phyloP scores from a whole-genome alignment of 805 yeast genomes.

The Candida ficus region DNA sequence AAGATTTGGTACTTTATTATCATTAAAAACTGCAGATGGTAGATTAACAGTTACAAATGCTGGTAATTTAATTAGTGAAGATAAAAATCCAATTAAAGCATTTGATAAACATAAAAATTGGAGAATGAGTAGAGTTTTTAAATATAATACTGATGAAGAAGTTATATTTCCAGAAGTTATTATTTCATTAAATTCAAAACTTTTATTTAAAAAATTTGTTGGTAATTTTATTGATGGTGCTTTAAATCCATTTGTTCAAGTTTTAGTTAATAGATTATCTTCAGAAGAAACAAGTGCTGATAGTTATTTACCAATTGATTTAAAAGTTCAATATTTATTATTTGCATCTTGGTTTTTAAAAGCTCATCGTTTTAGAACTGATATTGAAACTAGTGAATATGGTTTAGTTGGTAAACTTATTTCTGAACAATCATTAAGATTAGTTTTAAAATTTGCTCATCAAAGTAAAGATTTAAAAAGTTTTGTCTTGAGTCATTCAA shows the following conservation, averaged over 20 bases:
- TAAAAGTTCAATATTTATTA: slow-evolving; percentile 43
- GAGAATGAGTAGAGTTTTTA: slow-evolving; percentile 36
- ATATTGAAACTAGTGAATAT: slow-evolving; percentile 26
- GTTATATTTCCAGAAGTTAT: slow-evolving; percentile 26
- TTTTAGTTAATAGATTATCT: slow-evolving; percentile 44
- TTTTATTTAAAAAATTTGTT: slow-evolving; percentile 34
- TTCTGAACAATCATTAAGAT: slow-evolving; percentile 54
- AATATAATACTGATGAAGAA: slow-evolving; percentile 25
- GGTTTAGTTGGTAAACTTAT: slow-evolving; percentile 51
- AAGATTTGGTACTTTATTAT: slow-evolving; percentile 81
- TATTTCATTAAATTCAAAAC: slow-evolving; percentile 13
- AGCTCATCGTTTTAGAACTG: slow-evolving; percentile 46
- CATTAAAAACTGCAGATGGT: slow-evolving; percentile 58
- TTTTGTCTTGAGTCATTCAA: slow-evolving; percentile 64
- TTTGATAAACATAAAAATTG: slow-evolving; percentile 68
- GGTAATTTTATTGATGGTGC: slow-evolving; percentile 65
- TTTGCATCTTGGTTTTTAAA: slow-evolving; percentile 72
- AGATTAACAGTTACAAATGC: slow-evolving; percentile 72
- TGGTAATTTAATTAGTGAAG: slow-evolving; percentile 44
- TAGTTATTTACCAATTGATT: background rate
- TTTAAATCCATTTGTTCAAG: slow-evolving; percentile 59
- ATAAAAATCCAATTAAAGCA: slow-evolving; percentile 50
- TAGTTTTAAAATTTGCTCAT: slow-evolving; percentile 37
- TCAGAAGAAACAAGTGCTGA: slow-evolving; percentile 24
- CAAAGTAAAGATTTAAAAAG: slow-evolving; percentile 37